Evolutionary conservation across 2,329 filamentous ascomycete genomes (phyloP).

Genomic region (Aureobasidium lini): DNA sequence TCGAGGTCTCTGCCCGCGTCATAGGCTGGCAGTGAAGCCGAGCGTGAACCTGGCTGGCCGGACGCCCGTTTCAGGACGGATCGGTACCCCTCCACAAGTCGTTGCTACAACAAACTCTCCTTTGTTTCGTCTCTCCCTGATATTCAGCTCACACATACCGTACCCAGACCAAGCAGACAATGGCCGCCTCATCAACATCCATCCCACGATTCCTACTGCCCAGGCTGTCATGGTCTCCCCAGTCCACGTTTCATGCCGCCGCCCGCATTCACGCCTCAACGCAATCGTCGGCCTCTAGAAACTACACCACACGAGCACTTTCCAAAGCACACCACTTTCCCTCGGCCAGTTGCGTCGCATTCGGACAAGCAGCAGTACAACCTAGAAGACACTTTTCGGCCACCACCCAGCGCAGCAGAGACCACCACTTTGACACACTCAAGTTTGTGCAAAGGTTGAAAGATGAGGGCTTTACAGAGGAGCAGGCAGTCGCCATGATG

Average conservation of each 20-base stretch:
- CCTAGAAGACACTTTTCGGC: slow-evolving; percentile 53
- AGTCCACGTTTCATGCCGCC: not conserved
- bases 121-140: slow-evolving; percentile 10
- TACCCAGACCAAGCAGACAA: not conserved
- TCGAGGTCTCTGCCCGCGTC: not conserved
- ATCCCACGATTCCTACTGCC: slow-evolving; percentile 34
- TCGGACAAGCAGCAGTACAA: not conserved
- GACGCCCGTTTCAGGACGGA: slow-evolving; percentile 1
- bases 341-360: not conserved
- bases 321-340: slow-evolving; percentile 1
- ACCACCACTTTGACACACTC: slow-evolving; percentile 96
- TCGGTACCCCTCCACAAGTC: slow-evolving; percentile 1
- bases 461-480: slow-evolving; percentile 88
- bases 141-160: not conserved
- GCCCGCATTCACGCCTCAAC: not conserved
- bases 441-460: slow-evolving; percentile 91
- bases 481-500: slow-evolving; percentile 98
- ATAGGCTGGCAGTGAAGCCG: not conserved
- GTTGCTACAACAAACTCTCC: slow-evolving; percentile 13
- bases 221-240: slow-evolving; percentile 27
- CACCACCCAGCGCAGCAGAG: slow-evolving; percentile 53
- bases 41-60: not conserved
- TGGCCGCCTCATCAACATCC: slow-evolving; percentile 15
- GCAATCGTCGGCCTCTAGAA: slow-evolving; percentile 14
- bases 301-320: slow-evolving; percentile 7